A percentile compares a stretch with the other conserved stretches of the same genome.
phyloP scores from a whole-genome alignment of 2,329 filamentous ascomycete genomes.

The Cladosporium phlei region DNA sequence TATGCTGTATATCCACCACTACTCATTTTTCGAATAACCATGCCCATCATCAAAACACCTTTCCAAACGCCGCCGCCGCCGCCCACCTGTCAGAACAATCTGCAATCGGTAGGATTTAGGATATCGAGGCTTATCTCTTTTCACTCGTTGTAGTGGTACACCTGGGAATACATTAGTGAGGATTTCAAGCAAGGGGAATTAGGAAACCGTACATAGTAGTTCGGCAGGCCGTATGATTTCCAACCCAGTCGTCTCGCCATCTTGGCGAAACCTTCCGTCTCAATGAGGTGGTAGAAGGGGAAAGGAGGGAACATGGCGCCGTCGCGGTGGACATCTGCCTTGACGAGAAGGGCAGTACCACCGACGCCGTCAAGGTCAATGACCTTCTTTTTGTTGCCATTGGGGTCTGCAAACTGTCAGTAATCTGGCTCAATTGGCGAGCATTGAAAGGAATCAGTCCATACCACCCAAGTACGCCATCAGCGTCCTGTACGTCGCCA shows the following conservation, averaged over 20 bases:
- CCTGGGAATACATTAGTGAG: slow-evolving; percentile 49
- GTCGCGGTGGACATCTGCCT: slow-evolving; percentile 93
- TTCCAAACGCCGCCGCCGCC: background rate
- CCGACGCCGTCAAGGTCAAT: slow-evolving; percentile 86
- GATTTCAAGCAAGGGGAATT: background rate
- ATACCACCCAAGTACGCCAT: slow-evolving; percentile 76
- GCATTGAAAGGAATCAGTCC: slow-evolving; percentile 39
- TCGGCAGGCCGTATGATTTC: slow-evolving; percentile 81
- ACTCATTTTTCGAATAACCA: too few species aligned
- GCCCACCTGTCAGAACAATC: too few species aligned
- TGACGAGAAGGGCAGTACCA: slow-evolving; percentile 86
- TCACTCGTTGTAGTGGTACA: slow-evolving; percentile 85
- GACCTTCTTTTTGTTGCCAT: slow-evolving; percentile 28
- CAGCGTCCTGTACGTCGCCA: slow-evolving; percentile 84
- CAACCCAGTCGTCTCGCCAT: slow-evolving; percentile 90
- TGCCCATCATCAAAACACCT: too few species aligned
- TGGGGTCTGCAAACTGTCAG: slow-evolving; percentile 20
- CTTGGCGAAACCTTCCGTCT: slow-evolving; percentile 96
- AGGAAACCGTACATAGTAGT: slow-evolving; percentile 73
- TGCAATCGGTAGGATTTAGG: too few species aligned
- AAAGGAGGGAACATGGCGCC: slow-evolving; percentile 98
- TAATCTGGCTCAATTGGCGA: background rate
- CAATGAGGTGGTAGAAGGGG: slow-evolving; percentile 91
- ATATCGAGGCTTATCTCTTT: background rate
- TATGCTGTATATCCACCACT: too few species aligned